Evolutionary conservation across 371 early-diverging fungal species (phyloP), one percentile per base, ranked within the genome.

Genomic region (Gilbertella persicaria): DNA sequence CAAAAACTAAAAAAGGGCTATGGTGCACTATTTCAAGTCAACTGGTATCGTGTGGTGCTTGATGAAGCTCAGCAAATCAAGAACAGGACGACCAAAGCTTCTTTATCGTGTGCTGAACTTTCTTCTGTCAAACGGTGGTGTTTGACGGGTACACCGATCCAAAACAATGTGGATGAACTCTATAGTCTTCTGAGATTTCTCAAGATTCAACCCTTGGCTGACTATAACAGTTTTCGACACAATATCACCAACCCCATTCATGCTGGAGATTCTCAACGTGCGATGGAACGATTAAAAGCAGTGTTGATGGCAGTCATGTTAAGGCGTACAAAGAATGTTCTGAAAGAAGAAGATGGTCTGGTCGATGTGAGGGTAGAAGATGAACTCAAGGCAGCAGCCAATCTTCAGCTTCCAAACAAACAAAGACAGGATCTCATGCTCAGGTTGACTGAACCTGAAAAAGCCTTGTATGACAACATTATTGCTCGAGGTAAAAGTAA

Each of bases 1-100:
- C 26, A 39, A 13, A 43, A 35, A 12, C 36, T 30, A 13, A 51
- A 53, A n/a, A 55, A 55, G 35, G 60, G 50, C 21, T 58, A 44
- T 25, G 78, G 82, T 3, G 67, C 82, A 7, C 45, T 83, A 6
- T 81, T 79, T 42, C 62, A 66, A 21, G 39, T 73, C 1, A 41
- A 61, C 20, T 86, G 83, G 83, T 60, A 79, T 43, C 67, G 82
- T 33, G 60, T 80, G 23, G 75, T 80, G 7, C 46, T 79, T 28
- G 97, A 97, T 67, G 97, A 97, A 71, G 95, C 95, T 4, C 97
- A 97, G 58, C 65, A 82, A 19, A 90, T 97, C 39, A 90, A 91
- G 60, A 94, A 94, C 68, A 73, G 75, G 29, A 69, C 67, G 14
- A 91, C 95, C 1, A 71, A 79, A 13, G 61, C 87, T 3, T 82